Conservation (phyloP, 495 filamentous ascomycete species). For the Aspergillus wentii region DNA sequence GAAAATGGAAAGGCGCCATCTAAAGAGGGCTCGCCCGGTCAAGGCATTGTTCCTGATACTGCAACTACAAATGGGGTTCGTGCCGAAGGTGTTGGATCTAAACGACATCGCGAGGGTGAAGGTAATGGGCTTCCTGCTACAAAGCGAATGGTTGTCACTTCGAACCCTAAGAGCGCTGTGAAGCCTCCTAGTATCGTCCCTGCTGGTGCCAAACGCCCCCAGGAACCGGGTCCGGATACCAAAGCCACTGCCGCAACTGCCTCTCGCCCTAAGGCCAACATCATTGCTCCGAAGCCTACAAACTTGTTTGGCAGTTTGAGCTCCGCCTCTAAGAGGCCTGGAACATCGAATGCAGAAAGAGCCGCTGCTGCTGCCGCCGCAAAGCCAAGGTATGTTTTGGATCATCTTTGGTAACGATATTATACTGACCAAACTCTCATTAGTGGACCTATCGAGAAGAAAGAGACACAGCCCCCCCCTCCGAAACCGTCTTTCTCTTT, state of each 20-base stretch:
- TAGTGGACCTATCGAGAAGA: slow-evolving; percentile 34
- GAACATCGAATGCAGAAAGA: slow-evolving; percentile 50
- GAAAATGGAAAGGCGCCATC: slow-evolving; percentile 26
- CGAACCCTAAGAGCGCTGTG: slow-evolving; percentile 20
- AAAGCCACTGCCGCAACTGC: slow-evolving; percentile 26
- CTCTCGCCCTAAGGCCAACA: slow-evolving; percentile 42
- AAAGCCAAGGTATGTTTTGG: slow-evolving; percentile 33
- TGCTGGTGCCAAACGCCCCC: slow-evolving; percentile 17
- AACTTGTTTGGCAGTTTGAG: slow-evolving; percentile 53
- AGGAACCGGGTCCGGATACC: slow-evolving; percentile 20
- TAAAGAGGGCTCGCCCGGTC: slow-evolving; percentile 30
- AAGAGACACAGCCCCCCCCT: slow-evolving; percentile 31
- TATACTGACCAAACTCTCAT: slow-evolving; percentile 15
- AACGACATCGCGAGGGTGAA: slow-evolving; percentile 43
- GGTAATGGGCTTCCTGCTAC: slow-evolving; percentile 29
- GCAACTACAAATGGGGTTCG: slow-evolving; percentile 17
- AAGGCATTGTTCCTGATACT: slow-evolving; percentile 18
- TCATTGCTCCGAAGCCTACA: slow-evolving; percentile 52
- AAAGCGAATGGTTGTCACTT: slow-evolving; percentile 34
- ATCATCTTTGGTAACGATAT: background rate
- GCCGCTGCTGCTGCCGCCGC: slow-evolving; percentile 44
- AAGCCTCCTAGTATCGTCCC: slow-evolving; percentile 17
- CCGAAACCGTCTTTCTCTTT: slow-evolving; percentile 49
- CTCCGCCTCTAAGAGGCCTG: slow-evolving; percentile 58
- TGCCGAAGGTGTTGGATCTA: slow-evolving; percentile 35